Evolutionary conservation across 495 filamentous ascomycete species (phyloP), one percentile per base, ranked within the genome.

Genomic region (Penicillium odoratum): DNA sequence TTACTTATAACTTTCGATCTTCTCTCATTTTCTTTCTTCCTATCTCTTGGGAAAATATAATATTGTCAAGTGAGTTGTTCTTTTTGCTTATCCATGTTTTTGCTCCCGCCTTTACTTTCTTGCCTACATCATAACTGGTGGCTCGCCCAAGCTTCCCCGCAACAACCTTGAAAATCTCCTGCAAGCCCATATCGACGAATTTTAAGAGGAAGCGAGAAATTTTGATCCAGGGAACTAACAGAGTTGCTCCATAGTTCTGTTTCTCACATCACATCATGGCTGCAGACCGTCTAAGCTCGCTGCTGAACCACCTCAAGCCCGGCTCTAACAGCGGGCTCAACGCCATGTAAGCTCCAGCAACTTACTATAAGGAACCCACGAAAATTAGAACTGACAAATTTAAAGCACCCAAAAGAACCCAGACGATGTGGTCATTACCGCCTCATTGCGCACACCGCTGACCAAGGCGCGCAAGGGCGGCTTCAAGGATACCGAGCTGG

Each of bases 361-460:
- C 38, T 53, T 43, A 33, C 34, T 53, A 16, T 36, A 7, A 43
- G 13, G 1, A 54, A 28, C 21, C 21, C 21, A 21, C 21, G 21
- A 31, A 51, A 49, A 48, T 59, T 58, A 44, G 65, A 43, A 8
- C 10, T 29, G n/a, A 48, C 56, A 29, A 43, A 15, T 10, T 51
- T 18, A 50, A 64, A 97, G 93, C 73, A 94, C 90, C 21, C 87
- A 90, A 56, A 93, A 97, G 80, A 95, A 93, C 71, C 85, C 93
- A 57, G 94, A 98, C 74, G 94, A 98, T 82, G 82, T 97, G 16
- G 94, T 98, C 60, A 94, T 98, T 62, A 95, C 91, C 15, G 80
- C 90, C 46, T 88, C 89, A 7, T 74, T 92, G 61, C 86, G 91
- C 31, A 93, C 91, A 7, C 88, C 91, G 0, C 78, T 95, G 54